Percentiles rank a stretch among this genome's conserved stretches.
phyloP scores from a whole-genome alignment of 345 rosid species.

The Clausena lansium region DNA sequence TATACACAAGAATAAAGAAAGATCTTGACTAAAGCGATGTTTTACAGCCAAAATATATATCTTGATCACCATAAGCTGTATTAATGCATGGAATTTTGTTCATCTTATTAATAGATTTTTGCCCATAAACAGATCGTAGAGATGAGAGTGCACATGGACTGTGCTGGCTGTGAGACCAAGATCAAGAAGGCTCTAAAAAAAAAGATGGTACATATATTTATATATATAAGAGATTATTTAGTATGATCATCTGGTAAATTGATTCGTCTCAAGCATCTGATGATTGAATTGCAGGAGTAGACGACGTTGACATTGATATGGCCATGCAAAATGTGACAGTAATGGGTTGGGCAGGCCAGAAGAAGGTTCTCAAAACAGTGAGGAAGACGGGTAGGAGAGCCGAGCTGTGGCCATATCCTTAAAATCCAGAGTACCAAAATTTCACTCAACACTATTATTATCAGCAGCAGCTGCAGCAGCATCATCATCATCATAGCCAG shows the following conservation, averaged over 20 bases:
- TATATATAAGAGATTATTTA: no score
- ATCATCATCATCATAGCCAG: no score
- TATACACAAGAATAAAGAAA: background rate
- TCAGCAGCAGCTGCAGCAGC: background rate
- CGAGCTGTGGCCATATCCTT: slow-evolving; percentile 71
- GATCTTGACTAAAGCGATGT: no score
- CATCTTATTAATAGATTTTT: background rate
- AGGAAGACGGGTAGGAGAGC: slow-evolving; percentile 55
- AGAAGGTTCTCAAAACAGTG: slow-evolving; percentile 59
- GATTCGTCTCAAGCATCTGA: background rate
- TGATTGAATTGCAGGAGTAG: slow-evolving; percentile 51
- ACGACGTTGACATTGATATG: slow-evolving; percentile 57
- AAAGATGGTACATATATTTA: slow-evolving; percentile 47
- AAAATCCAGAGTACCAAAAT: slow-evolving; percentile 46
- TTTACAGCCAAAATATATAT: no score
- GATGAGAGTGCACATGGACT: slow-evolving; percentile 71
- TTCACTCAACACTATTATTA: slow-evolving; percentile 26
- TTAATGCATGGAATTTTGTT: background rate
- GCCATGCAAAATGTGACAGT: slow-evolving; percentile 74
- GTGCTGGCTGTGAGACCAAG: slow-evolving; percentile 64
- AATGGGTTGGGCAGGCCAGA: slow-evolving; percentile 62
- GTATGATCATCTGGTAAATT: no score
- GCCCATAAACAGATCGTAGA: slow-evolving; percentile 45
- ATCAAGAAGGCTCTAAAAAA: slow-evolving; percentile 59
- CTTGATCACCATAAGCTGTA: background rate